Evolutionary conservation across 768 basidiomycete species (phyloP), one percentile per base, ranked within the genome.

Genomic region (Glaciozyma antarctica): DNA sequence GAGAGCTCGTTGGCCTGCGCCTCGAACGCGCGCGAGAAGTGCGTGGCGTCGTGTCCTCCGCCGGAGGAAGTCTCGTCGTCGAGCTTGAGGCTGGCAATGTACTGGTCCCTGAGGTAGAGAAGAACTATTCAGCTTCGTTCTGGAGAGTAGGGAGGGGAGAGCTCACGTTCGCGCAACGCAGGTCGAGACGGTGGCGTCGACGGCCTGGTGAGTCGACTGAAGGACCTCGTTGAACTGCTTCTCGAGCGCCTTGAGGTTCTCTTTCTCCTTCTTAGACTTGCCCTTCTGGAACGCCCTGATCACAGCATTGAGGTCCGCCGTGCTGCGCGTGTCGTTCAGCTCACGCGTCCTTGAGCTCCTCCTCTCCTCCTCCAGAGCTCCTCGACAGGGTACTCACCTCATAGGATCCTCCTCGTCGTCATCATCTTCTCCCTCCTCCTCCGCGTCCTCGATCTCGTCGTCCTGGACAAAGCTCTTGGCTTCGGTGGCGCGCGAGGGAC

Each of bases 181-280:
- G 13, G 12, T 2, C 9, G 1, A 48, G 53, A 51, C 56, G 51
- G 13, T 53, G 60, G 5, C 8, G 10, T 54, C 24, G n/a, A 34
- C 32, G 2, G 2, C 5, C 12, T 26, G 3, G 12, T 6, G 34
- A 16, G 60, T 62, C 16, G 24, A 38, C n/a, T 26, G 22, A 13
- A 72, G 58, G 17, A 61, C 38, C 19, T 66, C 47, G 12, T 62
- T 30, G 54, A 71, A 48, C 61, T 72, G 64, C 58, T 60, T 61
- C 41, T 56, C 60, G 17, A 44, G 4, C 30, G 38, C 38, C n/a
- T 30, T n/a, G 9, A n/a, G n/a, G 28, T 24, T 22, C 3, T 48
- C 30, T 32, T 61, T 45, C 12, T 57, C 56, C 55, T 52, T 52
- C 59, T 58, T 58, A n/a, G 28, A 9, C 17, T 49, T 56, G 30